These are phyloP conservation scores for Penicillium canariense DNA, from an alignment of 495 filamentous ascomycete species.

Conservation along the genomic window DNA sequence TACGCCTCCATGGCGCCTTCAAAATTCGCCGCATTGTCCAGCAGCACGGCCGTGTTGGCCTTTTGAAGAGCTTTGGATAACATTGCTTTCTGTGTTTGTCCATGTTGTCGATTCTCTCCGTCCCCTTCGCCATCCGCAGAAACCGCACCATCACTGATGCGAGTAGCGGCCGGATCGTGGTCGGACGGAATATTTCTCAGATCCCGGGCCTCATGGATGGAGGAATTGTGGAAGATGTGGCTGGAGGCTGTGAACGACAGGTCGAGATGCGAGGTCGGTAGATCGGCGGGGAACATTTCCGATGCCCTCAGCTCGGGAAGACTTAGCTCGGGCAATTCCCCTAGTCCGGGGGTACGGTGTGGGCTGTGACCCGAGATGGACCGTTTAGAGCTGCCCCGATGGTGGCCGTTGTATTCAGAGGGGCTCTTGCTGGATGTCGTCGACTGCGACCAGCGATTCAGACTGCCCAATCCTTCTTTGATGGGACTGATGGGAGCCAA, in stretches of 20 bases:
- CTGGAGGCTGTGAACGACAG: constrained; percentile 25
- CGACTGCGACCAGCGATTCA: constrained; percentile 82
- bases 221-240: constrained; percentile 19
- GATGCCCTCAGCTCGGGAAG: constrained; percentile 24
- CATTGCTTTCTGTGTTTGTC: constrained; percentile 81
- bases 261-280: constrained; percentile 21
- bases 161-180: constrained; percentile 9
- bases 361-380: constrained; percentile 43
- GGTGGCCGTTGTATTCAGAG: constrained; percentile 37
- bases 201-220: constrained; percentile 15
- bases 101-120: constrained; percentile 36
- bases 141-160: constrained; percentile 26
- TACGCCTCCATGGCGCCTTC: constrained; percentile 92
- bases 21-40: constrained; percentile 93
- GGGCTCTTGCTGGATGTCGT: constrained; percentile 68
- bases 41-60: constrained; percentile 89
- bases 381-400: constrained; percentile 53
- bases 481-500: constrained; percentile 41
- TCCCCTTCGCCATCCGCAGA: constrained; percentile 30
- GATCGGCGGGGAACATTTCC: constrained; percentile 20
- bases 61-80: constrained; percentile 89
- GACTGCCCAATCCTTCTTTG: constrained; percentile 64
- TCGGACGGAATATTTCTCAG: constrained; percentile 2
- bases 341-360: constrained; percentile 5
- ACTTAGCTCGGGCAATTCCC: constrained; percentile 20